phyloP scores from a whole-genome alignment of 805 yeast genomes.

The Naumovozyma dairenensis region DNA sequence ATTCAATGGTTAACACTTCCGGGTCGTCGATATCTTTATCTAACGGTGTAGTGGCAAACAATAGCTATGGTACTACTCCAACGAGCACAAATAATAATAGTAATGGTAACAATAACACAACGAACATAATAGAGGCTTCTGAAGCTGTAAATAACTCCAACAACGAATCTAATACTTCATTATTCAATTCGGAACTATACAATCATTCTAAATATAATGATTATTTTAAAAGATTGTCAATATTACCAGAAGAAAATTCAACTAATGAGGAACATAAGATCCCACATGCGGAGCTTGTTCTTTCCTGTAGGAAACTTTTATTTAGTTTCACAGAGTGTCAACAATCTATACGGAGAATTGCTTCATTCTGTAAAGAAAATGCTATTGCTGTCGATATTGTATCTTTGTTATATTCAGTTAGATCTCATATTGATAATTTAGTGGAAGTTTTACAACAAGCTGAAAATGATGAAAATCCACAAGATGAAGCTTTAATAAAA shows the following conservation, averaged over 20 bases:
- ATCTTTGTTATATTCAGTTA: slow-evolving; percentile 40
- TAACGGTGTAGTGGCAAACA: too few relatives aligned
- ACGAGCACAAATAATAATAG: neutral
- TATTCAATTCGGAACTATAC: slow-evolving; percentile 15
- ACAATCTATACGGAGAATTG: slow-evolving; percentile 44
- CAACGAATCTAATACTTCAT: slow-evolving; percentile 1
- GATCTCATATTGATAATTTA: slow-evolving; percentile 45
- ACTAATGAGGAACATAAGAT: slow-evolving; percentile 17
- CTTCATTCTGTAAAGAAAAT: slow-evolving; percentile 49
- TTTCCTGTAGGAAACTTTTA: slow-evolving; percentile 46
- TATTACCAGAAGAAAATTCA: slow-evolving; percentile 42
- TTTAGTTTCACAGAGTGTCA: slow-evolving; percentile 59
- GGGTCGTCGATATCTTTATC: too few relatives aligned
- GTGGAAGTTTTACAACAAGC: slow-evolving; percentile 47
- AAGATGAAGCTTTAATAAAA: slow-evolving; percentile 31
- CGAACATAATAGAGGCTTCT: neutral
- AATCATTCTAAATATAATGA: slow-evolving; percentile 42
- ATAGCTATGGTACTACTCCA: too few relatives aligned
- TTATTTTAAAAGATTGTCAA: slow-evolving; percentile 54
- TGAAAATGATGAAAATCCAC: slow-evolving; percentile 33
- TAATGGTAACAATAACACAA: neutral
- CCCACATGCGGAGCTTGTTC: slow-evolving; percentile 26
- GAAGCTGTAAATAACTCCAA: slow-evolving; percentile 4
- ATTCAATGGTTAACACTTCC: neutral
- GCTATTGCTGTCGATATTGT: slow-evolving; percentile 45